Evolutionary conservation across 2,329 filamentous ascomycete species (phyloP), one percentile per base, ranked within the genome.

Genomic region (Pseudogymnoascus sp.): DNA sequence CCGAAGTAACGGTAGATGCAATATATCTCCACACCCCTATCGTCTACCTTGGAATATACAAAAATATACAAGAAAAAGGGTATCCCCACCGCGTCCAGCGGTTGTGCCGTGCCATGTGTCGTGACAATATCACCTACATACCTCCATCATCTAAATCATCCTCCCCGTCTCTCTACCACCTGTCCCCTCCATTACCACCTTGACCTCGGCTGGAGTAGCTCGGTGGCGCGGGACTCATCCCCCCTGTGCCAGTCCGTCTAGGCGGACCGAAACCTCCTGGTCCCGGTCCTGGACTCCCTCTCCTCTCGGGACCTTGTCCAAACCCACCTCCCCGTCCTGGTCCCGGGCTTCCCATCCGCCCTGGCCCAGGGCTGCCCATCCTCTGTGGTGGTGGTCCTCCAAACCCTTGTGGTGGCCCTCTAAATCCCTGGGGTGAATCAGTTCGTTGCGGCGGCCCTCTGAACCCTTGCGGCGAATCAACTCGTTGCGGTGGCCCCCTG

Each of bases 181-280:
- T 50, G 7, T 50, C 43, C 7, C 43, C 43, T 30, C 61, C 28
- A 43, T 50, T 50, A 54, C 38, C 63, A 61, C 64, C 43, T 50
- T 67, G 63, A 69, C 64, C 69, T 50, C 68, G 60, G 47, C 60
- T 66, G 6, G 65, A 43, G 47, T 69, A 69, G 14, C 61, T 62
- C 28, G 68, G 63, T 8, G 65, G 60, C 16, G 62, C 63, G 25
- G 66, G 62, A 16, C 47, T 62, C 43, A 50, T 50, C 6, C 43
- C 43, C 2, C 43, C 43, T 2, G 43, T 50, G 43, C 8, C 8
- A 30, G 43, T 50, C 22, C 43, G 43, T 50, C 25, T 30, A 16
- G 43, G 43, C 4, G 43, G 43, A 6, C 43, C 43, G 16, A 50
- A 50, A 14, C 43, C 43, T 50, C 43, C 43, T 16, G 25, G 43